Conservation (phyloP, 2,329 filamentous ascomycete genomes). For the Epichloe aotearoae region DNA sequence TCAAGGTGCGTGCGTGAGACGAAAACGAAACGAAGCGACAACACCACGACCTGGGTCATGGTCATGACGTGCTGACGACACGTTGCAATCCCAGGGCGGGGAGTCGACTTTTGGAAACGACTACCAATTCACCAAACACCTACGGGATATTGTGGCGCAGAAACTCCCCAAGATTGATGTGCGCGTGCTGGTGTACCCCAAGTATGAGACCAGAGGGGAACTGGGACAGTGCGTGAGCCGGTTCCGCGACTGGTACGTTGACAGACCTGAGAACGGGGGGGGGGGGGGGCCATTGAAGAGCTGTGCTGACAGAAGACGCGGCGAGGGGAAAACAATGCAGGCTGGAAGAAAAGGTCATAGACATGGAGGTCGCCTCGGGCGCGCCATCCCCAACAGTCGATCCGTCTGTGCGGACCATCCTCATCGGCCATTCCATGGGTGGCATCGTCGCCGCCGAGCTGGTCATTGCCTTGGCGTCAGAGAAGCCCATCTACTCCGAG, state of each 20-base stretch:
- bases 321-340: constrained; percentile 23
- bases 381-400: constrained; percentile 78
- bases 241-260: constrained; percentile 59
- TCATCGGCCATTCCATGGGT: constrained; percentile 82
- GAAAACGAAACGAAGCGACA: too few species aligned
- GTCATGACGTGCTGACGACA: background rate
- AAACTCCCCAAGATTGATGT: constrained; percentile 58
- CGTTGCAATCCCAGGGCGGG: constrained; percentile 40
- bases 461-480: constrained; percentile 54
- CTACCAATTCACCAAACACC: constrained; percentile 56
- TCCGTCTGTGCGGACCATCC: constrained; percentile 67
- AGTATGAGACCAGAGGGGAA: constrained; percentile 71
- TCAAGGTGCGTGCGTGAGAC: constrained; percentile 44
- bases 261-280: background rate
- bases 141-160: constrained; percentile 49
- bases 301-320: too few species aligned
- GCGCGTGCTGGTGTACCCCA: constrained; percentile 58
- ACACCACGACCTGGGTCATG: too few species aligned
- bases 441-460: constrained; percentile 92
- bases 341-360: constrained; percentile 86
- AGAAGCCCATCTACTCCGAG: constrained; percentile 37
- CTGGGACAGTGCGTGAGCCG: constrained; percentile 54
- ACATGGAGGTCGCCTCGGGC: constrained; percentile 72
- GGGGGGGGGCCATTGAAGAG: too few species aligned
- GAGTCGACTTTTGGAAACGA: constrained; percentile 61